Percentiles rank a stretch among this genome's conserved stretches.
These are phyloP conservation scores for Taphrina deformans DNA, from an alignment of 1,139 yeast species.

Conservation along the genomic window DNA sequence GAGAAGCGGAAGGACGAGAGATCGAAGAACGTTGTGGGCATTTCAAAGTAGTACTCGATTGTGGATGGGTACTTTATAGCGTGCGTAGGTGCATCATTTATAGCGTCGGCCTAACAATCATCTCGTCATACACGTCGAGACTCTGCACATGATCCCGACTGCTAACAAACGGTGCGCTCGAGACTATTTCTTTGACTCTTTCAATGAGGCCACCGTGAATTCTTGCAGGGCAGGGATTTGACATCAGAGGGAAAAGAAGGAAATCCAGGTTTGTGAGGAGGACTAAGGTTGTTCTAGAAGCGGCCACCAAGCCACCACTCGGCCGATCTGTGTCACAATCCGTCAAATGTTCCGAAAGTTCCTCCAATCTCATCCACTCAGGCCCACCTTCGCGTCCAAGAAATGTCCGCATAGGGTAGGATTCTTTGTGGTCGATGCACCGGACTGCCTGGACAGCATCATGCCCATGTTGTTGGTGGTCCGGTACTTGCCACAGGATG, in stretches of 20 bases:
- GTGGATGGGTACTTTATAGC: neutral
- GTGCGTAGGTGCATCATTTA: too few relatives aligned
- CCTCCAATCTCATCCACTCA: neutral
- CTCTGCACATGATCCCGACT: too few relatives aligned
- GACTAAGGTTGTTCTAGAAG: slow-evolving; percentile 3
- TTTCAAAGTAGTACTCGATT: slow-evolving; percentile 10
- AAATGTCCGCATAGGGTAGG: neutral
- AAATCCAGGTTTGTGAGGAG: too few relatives aligned
- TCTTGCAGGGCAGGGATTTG: too few relatives aligned
- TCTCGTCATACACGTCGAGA: neutral
- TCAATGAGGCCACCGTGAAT: too few relatives aligned
- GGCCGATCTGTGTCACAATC: slow-evolving; percentile 7
- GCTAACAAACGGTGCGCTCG: too few relatives aligned
- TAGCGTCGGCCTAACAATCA: too few relatives aligned
- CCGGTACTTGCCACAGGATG: neutral
- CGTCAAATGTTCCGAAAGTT: neutral
- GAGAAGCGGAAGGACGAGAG: slow-evolving; percentile 29
- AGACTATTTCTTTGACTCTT: too few relatives aligned
- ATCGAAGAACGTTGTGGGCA: slow-evolving; percentile 23
- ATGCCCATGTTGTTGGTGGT: neutral
- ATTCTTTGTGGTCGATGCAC: neutral
- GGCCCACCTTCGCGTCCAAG: too few relatives aligned
- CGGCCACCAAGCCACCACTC: slow-evolving; percentile 1
- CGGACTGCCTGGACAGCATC: neutral
- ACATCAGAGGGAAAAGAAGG: too few relatives aligned